phyloP scores from a whole-genome alignment of 2,329 filamentous ascomycete genomes.

The Pseudohalonectria lignicola region DNA sequence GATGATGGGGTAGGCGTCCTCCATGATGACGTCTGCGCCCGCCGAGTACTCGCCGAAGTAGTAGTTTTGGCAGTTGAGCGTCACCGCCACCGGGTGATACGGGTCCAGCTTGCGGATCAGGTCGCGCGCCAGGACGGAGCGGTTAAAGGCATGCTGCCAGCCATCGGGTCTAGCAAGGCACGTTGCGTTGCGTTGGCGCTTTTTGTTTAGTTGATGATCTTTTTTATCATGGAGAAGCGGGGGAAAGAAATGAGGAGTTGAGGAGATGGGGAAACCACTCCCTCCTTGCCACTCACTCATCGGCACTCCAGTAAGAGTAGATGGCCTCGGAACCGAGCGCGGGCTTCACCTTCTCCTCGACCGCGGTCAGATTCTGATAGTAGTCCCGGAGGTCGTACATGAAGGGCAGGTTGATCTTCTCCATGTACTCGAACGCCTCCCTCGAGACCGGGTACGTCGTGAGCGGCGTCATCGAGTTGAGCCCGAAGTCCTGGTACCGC shows the following conservation, averaged over 20 bases:
- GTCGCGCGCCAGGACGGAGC: slow-evolving; percentile 8
- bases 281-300: slow-evolving; percentile 33
- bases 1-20: slow-evolving; percentile 48
- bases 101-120: slow-evolving; percentile 40
- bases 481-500: slow-evolving; percentile 22
- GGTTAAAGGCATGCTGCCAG: slow-evolving; percentile 2
- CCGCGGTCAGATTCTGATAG: slow-evolving; percentile 29
- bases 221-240: no score
- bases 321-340: slow-evolving; percentile 1
- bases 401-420: slow-evolving; percentile 23
- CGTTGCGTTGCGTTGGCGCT: no score
- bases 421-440: slow-evolving; percentile 26
- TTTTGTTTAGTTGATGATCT: no score
- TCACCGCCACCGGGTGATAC: slow-evolving; percentile 49
- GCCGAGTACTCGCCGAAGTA: slow-evolving; percentile 43
- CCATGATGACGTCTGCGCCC: slow-evolving; percentile 48
- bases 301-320: slow-evolving; percentile 16
- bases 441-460: slow-evolving; percentile 22
- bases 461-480: slow-evolving; percentile 33
- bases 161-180: slow-evolving; percentile 3
- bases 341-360: background rate
- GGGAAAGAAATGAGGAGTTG: no score
- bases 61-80: slow-evolving; percentile 52
- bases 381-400: slow-evolving; percentile 32
- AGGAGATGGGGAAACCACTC: no score